phyloP scores from a whole-genome alignment of 352 stramenopile species.

The Pythium brassicae region DNA sequence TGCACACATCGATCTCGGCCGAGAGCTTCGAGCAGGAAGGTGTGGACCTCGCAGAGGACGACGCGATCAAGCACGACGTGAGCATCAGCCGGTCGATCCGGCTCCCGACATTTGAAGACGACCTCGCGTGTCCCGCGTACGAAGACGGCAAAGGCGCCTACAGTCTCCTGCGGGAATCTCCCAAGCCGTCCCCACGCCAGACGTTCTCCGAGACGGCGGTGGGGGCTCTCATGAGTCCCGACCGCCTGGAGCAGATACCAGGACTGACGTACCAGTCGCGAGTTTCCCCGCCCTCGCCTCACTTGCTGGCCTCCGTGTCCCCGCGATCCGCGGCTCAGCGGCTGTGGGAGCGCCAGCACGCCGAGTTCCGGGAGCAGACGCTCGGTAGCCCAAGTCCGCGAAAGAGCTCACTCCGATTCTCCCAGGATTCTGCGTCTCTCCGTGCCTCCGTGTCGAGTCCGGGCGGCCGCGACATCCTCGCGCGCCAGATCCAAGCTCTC shows the following conservation, averaged over 20 bases:
- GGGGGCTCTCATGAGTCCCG: background rate
- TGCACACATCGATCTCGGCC: background rate
- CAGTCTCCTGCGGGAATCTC: background rate
- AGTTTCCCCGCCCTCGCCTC: slow-evolving; percentile 3
- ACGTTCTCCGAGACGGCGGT: background rate
- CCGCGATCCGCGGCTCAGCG: slow-evolving; percentile 13
- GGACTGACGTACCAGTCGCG: background rate
- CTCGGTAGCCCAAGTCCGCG: slow-evolving; percentile 5
- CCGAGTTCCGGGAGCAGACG: slow-evolving; percentile 19
- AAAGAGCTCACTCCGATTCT: slow-evolving; percentile 8
- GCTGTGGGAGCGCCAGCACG: slow-evolving; percentile 21
- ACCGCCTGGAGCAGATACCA: background rate
- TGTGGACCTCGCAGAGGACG: slow-evolving; percentile 18
- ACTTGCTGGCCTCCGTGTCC: slow-evolving; percentile 16
- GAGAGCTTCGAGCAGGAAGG: slow-evolving; percentile 1
- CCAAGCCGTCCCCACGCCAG: background rate
- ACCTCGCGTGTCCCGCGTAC: slow-evolving; percentile 52
- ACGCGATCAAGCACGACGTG: slow-evolving; percentile 14
- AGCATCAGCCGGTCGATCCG: slow-evolving; percentile 16
- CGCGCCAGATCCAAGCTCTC: slow-evolving; percentile 49
- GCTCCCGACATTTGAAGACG: slow-evolving; percentile 57
- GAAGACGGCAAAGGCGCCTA: slow-evolving; percentile 23
- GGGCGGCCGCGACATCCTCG: slow-evolving; percentile 38
- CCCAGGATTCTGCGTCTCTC: background rate
- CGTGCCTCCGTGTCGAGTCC: slow-evolving; percentile 7